Percentiles rank a stretch among this genome's conserved stretches.
Evolutionary conservation across 2,329 filamentous ascomycete genomes (phyloP).

Genomic region (Hymenoscyphus salicellus): DNA sequence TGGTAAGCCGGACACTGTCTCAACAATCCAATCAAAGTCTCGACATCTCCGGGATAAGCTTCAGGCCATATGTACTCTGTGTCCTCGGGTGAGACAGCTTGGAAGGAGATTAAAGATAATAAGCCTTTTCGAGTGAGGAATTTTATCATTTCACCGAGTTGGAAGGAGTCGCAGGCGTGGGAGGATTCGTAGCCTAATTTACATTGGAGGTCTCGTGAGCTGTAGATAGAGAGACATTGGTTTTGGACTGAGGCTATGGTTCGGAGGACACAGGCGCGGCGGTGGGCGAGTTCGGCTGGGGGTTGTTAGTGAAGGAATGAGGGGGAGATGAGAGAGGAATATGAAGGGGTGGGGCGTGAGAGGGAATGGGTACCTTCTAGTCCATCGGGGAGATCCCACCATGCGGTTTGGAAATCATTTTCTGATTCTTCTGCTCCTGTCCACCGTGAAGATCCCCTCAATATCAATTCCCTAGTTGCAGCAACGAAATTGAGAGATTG

Average conservation of each 20-base stretch:
- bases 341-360: too few relatives aligned
- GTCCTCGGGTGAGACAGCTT: slow-evolving; percentile 44
- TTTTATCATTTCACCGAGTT: slow-evolving; percentile 73
- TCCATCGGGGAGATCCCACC: slow-evolving; percentile 70
- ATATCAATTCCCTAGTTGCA: slow-evolving; percentile 63
- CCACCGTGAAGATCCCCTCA: slow-evolving; percentile 56
- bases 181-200: slow-evolving; percentile 72
- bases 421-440: slow-evolving; percentile 30
- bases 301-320: not conserved
- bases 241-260: slow-evolving; percentile 66
- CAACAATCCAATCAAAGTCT: slow-evolving; percentile 57
- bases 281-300: slow-evolving; percentile 62
- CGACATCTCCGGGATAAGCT: slow-evolving; percentile 57
- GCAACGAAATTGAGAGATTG: slow-evolving; percentile 58
- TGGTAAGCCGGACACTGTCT: slow-evolving; percentile 70
- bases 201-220: slow-evolving; percentile 66
- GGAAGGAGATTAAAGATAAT: slow-evolving; percentile 57
- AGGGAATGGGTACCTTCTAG: slow-evolving; percentile 60
- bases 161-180: slow-evolving; percentile 70
- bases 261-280: slow-evolving; percentile 64
- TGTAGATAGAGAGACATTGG: slow-evolving; percentile 66
- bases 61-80: slow-evolving; percentile 35
- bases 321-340: not conserved
- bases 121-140: slow-evolving; percentile 64
- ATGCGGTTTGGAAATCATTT: slow-evolving; percentile 46